These are phyloP conservation scores for Pyrrhoderma noxium DNA, from an alignment of 1,284 basidiomycete species.

Conservation along the genomic window DNA sequence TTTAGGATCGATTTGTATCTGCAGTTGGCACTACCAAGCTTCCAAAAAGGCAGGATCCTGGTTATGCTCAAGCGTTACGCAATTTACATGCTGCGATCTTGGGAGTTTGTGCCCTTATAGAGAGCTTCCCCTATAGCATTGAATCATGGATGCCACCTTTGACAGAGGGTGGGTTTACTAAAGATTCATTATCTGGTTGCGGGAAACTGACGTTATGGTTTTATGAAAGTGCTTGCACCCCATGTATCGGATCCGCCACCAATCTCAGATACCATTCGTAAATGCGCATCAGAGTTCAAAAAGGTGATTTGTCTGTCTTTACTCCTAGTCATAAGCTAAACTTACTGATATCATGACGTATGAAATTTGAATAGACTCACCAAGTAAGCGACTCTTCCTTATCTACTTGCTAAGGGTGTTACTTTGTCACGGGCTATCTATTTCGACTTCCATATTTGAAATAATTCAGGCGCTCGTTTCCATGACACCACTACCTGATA, in stretches of 20 bases:
- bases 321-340: slow-evolving; percentile 1
- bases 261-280: slow-evolving; percentile 85
- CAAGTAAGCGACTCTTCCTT: slow-evolving; percentile 39
- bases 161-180: slow-evolving; percentile 51
- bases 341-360: not conserved
- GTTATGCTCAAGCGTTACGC: slow-evolving; percentile 69
- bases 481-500: slow-evolving; percentile 4
- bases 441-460: no score
- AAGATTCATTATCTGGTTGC: slow-evolving; percentile 10
- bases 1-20: slow-evolving; percentile 71
- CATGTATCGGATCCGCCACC: slow-evolving; percentile 90
- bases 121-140: slow-evolving; percentile 73
- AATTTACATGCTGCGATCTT: slow-evolving; percentile 85
- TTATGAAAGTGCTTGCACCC: slow-evolving; percentile 53
- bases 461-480: slow-evolving; percentile 14
- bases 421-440: no score
- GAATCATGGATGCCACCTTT: slow-evolving; percentile 73
- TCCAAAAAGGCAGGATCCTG: slow-evolving; percentile 63
- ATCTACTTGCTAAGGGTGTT: slow-evolving; percentile 30
- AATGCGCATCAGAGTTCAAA: slow-evolving; percentile 85
- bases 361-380: slow-evolving; percentile 45
- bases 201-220: slow-evolving; percentile 19
- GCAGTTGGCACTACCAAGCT: slow-evolving; percentile 58
- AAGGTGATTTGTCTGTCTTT: slow-evolving; percentile 45
- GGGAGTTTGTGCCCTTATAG: slow-evolving; percentile 80